Evolutionary conservation across 2,329 filamentous ascomycete species (phyloP).

Genomic region (Talaromyces rugulosus): DNA sequence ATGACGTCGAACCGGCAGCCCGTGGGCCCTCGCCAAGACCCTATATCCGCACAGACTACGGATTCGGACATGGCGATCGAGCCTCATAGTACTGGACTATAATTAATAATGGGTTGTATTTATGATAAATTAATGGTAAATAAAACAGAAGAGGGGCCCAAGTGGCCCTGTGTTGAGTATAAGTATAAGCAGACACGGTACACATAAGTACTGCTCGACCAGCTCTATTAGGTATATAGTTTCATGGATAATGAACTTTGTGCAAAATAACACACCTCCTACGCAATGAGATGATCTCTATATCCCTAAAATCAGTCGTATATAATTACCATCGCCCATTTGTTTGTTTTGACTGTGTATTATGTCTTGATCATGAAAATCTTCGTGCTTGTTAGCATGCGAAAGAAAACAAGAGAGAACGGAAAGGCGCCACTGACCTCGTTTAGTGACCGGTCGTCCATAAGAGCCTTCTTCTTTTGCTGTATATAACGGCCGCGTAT

Average conservation of each 20-base stretch:
- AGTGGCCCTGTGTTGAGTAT: background rate
- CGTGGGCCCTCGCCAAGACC: background rate
- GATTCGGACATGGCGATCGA: background rate
- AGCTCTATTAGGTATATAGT: background rate
- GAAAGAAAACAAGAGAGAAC: slow-evolving; percentile 1
- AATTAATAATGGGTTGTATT: background rate
- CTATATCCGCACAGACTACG: background rate
- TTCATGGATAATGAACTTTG: background rate
- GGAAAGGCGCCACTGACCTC: slow-evolving; percentile 58
- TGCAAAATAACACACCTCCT: background rate
- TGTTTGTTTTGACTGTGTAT: background rate
- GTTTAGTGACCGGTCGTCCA: slow-evolving; percentile 77
- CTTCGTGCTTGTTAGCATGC: slow-evolving; percentile 20
- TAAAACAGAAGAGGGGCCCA: background rate
- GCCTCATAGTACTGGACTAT: background rate
- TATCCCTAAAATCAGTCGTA: background rate
- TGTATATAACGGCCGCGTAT: slow-evolving; percentile 79
- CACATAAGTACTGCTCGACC: background rate
- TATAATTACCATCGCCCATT: background rate
- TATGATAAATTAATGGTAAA: background rate
- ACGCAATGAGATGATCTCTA: background rate
- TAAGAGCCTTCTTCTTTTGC: slow-evolving; percentile 77
- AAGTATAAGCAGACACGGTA: background rate
- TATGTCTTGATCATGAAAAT: slow-evolving; percentile 35
- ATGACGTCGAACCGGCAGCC: background rate